These are phyloP conservation scores for Saccharomyces hybrid DNA, from an alignment of 1,139 yeast species.

Conservation along the genomic window DNA sequence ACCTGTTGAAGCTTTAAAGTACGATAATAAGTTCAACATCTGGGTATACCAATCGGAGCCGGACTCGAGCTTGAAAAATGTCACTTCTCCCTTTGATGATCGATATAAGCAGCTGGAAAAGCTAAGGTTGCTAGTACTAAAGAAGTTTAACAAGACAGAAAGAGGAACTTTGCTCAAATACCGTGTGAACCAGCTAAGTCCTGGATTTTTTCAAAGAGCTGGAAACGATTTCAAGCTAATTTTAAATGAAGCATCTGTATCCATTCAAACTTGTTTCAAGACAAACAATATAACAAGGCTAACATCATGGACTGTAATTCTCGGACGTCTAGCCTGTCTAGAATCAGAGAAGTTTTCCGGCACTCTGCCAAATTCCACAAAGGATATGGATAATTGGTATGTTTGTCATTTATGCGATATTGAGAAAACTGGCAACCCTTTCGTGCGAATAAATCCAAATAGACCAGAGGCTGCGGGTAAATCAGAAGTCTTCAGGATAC, in stretches of 20 bases:
- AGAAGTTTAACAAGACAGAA: constrained; percentile 6
- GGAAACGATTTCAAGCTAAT: constrained; percentile 5
- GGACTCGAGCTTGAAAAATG: constrained; percentile 3
- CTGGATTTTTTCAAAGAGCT: constrained; percentile 9
- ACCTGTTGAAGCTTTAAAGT: constrained; percentile 3
- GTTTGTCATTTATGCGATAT: constrained; percentile 40
- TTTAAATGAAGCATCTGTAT: constrained; percentile 11
- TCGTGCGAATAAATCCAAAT: constrained; percentile 22
- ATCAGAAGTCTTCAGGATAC: constrained; percentile 22
- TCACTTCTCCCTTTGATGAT: constrained; percentile 13
- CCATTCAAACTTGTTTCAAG: constrained; percentile 14
- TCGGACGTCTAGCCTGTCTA: constrained; percentile 22
- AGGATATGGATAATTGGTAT: constrained; percentile 6
- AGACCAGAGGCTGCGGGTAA: constrained; percentile 24
- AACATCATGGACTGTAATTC: constrained; percentile 13
- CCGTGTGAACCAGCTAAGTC: constrained; percentile 10
- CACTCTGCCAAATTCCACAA: neutral
- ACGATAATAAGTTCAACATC: constrained; percentile 6
- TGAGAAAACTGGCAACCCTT: constrained; percentile 16
- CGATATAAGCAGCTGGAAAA: constrained; percentile 20
- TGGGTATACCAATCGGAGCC: constrained; percentile 11
- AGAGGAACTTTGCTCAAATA: constrained; percentile 4
- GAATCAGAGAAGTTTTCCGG: constrained; percentile 7
- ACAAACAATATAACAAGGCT: constrained; percentile 13
- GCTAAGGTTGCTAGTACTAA: constrained; percentile 13